Percentiles rank a stretch among this genome's conserved stretches.
Evolutionary conservation across 306 rosid genomes (phyloP).

Genomic region (Macrotyloma uniflorum): DNA sequence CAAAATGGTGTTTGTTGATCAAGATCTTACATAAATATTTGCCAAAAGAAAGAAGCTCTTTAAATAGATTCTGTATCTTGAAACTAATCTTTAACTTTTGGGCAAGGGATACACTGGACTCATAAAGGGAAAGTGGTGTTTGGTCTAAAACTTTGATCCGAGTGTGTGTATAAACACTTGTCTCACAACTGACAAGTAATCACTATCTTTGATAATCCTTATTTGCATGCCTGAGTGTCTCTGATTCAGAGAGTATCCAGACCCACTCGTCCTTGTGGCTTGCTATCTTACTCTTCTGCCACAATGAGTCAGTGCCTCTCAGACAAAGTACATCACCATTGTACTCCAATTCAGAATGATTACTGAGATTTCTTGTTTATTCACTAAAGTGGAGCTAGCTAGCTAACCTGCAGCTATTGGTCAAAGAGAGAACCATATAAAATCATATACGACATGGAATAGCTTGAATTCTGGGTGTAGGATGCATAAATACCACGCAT

Average conservation of each 20-base stretch:
- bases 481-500: background rate
- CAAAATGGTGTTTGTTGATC: background rate
- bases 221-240: constrained; percentile 32
- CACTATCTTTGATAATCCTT: constrained; percentile 37
- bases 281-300: constrained; percentile 34
- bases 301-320: constrained; percentile 30
- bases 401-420: constrained; percentile 31
- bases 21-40: too few relatives aligned
- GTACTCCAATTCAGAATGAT: constrained; percentile 32
- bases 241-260: constrained; percentile 39
- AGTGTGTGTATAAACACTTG: background rate
- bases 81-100: too few relatives aligned
- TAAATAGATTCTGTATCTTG: too few relatives aligned
- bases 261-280: constrained; percentile 27
- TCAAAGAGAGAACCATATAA: constrained; percentile 4
- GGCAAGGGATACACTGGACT: background rate
- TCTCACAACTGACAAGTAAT: constrained; percentile 28
- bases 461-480: background rate
- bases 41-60: too few relatives aligned
- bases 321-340: constrained; percentile 35
- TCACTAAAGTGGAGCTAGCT: constrained; percentile 35
- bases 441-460: background rate
- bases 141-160: background rate
- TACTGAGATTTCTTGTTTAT: constrained; percentile 31
- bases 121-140: too few relatives aligned